Base-by-base conservation (phyloP, 495 filamentous ascomycete species). In the Hypoxylon lenormandii region DNA sequence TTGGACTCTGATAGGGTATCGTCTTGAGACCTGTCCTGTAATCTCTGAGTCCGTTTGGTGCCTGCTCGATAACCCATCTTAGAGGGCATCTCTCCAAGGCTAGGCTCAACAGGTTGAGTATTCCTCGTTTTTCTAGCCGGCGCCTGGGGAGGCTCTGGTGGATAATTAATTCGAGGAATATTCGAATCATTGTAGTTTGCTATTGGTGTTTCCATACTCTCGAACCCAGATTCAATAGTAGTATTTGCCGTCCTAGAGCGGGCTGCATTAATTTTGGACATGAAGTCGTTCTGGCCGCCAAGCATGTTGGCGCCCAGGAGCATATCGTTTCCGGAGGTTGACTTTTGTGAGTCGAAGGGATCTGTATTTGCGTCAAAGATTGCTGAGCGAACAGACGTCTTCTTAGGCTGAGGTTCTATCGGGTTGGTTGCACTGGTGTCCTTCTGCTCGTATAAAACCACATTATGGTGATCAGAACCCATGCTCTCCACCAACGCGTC, bases 71-170 rank as follows among this genome's bases (percentile, higher is more conserved):
- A 83, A 52, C 82, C 82, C 84, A 90, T 87, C 74, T 84, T 91
- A 3, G 89, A 86, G 1, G 88, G 87, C 0, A 87, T 84, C 47
- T 90, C 87, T n/a, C 82, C 76, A 79, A 85, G 62, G 79, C 82
- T 60, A 69, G 70, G 55, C 13, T 86, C 84, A 11, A 86, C 76
- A 8, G 83, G 72, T 26, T 89, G 90, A 4, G 87, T 77, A 33
- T 84, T 85, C 47, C 89, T 82, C 5, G 82, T 84, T 73, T 86
- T 88, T 55, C 91, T 81, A 11, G 81, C 62, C 2, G 91, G 91
- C 6, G 92, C 90, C 66, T 88, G 80, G 18, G 91, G 91, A 52
- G 89, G 88, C 47, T 92, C 90, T 36, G 66, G 55, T 18, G 64
- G 73, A 50, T 64, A 50, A 43, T 54, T 69, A 23, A 72, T 47